A percentile compares a stretch with the other conserved stretches of the same genome.
phyloP scores from a whole-genome alignment of 768 basidiomycete species.

The Leccinum arenicola region DNA sequence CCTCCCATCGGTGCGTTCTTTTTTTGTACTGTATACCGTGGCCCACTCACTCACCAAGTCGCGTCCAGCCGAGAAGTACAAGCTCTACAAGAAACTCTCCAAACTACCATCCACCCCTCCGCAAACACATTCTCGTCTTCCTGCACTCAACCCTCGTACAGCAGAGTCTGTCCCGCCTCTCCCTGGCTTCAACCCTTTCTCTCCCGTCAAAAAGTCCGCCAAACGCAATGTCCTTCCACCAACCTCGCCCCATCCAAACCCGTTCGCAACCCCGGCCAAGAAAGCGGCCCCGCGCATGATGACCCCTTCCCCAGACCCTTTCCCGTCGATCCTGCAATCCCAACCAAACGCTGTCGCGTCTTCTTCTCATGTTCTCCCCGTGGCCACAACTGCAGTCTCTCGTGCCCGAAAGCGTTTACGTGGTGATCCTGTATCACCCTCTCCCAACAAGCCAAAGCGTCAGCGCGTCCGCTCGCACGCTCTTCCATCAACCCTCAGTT shows the following conservation, averaged over 20 bases:
- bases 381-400: conserved; percentile 45
- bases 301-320: conserved; percentile 40
- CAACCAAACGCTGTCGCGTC: conserved; percentile 2
- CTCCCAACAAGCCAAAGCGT: conserved; percentile 75
- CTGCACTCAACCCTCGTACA: conserved; percentile 49
- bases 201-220: conserved; percentile 58
- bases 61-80: conserved; percentile 71
- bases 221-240: conserved; percentile 8
- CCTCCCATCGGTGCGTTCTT: conserved; percentile 57
- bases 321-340: conserved; percentile 33
- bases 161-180: conserved; percentile 51
- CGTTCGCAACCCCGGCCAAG: conserved; percentile 45
- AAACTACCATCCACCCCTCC: conserved; percentile 44
- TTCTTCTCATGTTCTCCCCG: conserved; percentile 19
- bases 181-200: conserved; percentile 72
- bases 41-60: not conserved
- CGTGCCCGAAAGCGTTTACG: conserved; percentile 79
- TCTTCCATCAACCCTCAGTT: conserved; percentile 36
- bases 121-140: conserved; percentile 24
- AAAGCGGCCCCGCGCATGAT: conserved; percentile 23
- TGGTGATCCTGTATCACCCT: conserved; percentile 81
- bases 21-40: not conserved
- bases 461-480: conserved; percentile 49
- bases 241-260: conserved; percentile 32
- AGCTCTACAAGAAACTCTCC: conserved; percentile 72